Percentiles rank a stretch among this genome's conserved stretches.
These are phyloP conservation scores for Monilinia fructigena DNA, from an alignment of 2,329 filamentous ascomycete genomes.

Conservation along the genomic window DNA sequence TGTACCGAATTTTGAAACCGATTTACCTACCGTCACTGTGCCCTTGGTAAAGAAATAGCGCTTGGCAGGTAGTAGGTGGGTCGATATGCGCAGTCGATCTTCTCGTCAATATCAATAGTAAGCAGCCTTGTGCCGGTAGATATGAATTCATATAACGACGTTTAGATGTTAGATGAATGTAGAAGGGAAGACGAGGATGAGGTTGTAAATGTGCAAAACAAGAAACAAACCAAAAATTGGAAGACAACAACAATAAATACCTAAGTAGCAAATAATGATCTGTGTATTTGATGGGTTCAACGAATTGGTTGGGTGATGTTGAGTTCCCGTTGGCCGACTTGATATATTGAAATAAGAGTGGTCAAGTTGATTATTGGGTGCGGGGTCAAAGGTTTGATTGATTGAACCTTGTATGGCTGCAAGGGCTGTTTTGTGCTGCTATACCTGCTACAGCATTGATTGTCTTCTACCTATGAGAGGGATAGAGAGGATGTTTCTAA, in stretches of 20 bases:
- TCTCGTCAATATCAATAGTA: conserved; percentile 18
- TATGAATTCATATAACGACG: not conserved
- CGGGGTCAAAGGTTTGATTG: conserved; percentile 20
- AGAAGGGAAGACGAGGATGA: not conserved
- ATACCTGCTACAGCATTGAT: not conserved
- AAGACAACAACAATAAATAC: not conserved
- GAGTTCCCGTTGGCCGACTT: conserved; percentile 18
- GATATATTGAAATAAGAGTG: conserved; percentile 16
- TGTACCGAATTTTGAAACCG: conserved; percentile 11
- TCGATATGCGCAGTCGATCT: conserved; percentile 17
- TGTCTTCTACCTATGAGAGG: not conserved
- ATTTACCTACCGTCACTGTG: not conserved
- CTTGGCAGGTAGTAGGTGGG: not conserved
- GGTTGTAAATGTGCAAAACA: not conserved
- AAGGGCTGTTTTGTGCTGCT: conserved; percentile 4
- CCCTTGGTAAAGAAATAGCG: not conserved
- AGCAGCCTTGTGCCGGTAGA: conserved; percentile 12
- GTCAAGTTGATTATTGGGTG: conserved; percentile 17
- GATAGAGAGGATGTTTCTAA: not conserved
- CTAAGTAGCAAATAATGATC: not conserved
- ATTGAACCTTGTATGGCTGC: conserved; percentile 11
- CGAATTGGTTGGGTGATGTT: conserved; percentile 8
- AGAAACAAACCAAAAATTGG: not conserved
- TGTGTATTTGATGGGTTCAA: conserved; percentile 1
- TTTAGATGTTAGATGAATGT: not conserved